Base-by-base conservation (phyloP, 2,329 filamentous ascomycete species). In the Fonsecaea multimorphosa region DNA sequence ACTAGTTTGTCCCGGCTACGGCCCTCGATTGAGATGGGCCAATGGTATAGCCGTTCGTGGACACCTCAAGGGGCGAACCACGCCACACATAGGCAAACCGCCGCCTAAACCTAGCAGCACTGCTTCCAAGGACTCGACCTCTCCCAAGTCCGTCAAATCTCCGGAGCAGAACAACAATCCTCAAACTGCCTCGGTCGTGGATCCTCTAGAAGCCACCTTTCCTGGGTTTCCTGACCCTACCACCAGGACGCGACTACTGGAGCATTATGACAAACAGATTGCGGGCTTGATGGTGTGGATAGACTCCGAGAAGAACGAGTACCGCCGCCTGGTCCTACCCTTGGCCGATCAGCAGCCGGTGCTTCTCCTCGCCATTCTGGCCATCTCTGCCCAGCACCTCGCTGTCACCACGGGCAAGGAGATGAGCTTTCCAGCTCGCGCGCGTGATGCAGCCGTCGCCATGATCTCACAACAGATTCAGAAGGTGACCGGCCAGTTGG, bases 161-260 rank as follows among this genome's bases (percentile, higher is more conserved):
- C 11, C 58, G 11, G 58, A 62, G 16, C 63, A 38, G 14, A 56
- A 65, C 34, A 64, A 29, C 34, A 53, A 31, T 12, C 14, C 46
- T 19, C 32, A 32, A 19, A 31, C 57, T n/a, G 12, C 46, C 12
- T 58, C 61, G 12, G 16, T 57, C 29, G 31, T 55, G 34, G 67
- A 64, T 49, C 64, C 64, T 7, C 44, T 69, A 11, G 64, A 66
- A 19, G 59, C 36, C 49, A 22, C 61, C 16, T 66, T 69, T 31
- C 67, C 67, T 2, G 67, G 52, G 4, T 60, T 98, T 97, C 80
- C 83, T 97, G 76, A 83, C 87, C 72, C 88, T 86, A 74, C 84
- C 97, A 51, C 88, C 89, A 1, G 86, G 87, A 61, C 97, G 93
- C 75, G 94, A 97, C 76, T 83, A 81, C 24, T 86, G 91, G 77